Percentiles rank a stretch among this genome's conserved stretches.
Conservation (phyloP, 2,329 filamentous ascomycete species). For the Cyclaneusma minus region DNA sequence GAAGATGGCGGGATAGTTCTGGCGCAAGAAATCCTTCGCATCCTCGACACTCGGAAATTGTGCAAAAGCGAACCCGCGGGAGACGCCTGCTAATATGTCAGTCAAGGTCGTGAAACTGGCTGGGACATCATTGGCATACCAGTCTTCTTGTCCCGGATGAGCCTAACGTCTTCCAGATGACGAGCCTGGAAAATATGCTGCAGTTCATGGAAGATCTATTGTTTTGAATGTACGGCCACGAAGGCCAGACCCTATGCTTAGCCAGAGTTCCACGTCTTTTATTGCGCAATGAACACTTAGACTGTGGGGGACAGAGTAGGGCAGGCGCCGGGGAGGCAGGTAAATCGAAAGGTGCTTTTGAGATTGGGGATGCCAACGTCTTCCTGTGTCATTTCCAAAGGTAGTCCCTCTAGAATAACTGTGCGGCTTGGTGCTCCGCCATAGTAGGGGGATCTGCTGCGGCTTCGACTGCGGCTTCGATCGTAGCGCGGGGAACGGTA, state of each 20-base stretch:
- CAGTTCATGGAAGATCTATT: constrained; percentile 40
- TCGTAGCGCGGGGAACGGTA: constrained; percentile 14
- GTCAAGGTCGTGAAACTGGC: constrained; percentile 5
- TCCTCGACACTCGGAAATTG: constrained; percentile 32
- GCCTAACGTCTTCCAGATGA: constrained; percentile 36
- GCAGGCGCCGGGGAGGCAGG: constrained; percentile 6
- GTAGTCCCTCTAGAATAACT: constrained; percentile 38
- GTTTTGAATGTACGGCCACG: constrained; percentile 15
- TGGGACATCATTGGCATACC: constrained; percentile 22
- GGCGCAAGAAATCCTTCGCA: constrained; percentile 35
- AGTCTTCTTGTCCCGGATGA: constrained; percentile 41
- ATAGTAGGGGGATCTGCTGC: constrained; percentile 17
- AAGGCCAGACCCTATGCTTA: constrained; percentile 20
- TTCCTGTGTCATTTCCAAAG: constrained; percentile 29
- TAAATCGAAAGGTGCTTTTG: constrained; percentile 9
- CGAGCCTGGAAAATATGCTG: constrained; percentile 31
- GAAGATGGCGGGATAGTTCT: constrained; percentile 32
- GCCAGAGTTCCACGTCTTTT: constrained; percentile 17
- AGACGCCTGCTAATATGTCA: constrained; percentile 25
- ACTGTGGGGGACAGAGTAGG: constrained; percentile 11
- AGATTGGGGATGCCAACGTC: constrained; percentile 31
- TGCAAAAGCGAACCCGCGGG: constrained; percentile 39
- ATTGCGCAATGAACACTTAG: constrained; percentile 19
- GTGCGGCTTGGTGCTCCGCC: constrained; percentile 27
- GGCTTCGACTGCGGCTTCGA: constrained; percentile 11